phyloP scores from a whole-genome alignment of 2,329 filamentous ascomycete genomes.

The Diaporthe eres region DNA sequence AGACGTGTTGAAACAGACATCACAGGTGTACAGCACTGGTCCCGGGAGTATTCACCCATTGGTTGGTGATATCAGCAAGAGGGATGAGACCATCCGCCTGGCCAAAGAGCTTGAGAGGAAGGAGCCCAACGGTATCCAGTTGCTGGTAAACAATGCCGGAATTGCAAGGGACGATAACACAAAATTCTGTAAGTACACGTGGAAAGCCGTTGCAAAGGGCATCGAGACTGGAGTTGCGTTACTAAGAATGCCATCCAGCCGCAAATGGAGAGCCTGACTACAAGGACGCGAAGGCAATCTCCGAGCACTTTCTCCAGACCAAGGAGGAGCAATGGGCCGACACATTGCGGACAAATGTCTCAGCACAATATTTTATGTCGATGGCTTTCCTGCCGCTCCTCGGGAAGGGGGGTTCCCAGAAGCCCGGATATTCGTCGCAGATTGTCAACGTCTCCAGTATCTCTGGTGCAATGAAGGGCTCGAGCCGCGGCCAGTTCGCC shows the following conservation, averaged over 20 bases:
- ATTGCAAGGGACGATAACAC: conserved; percentile 67
- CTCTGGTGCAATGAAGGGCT: conserved; percentile 66
- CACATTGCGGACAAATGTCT: conserved; percentile 66
- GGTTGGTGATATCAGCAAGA: conserved; percentile 49
- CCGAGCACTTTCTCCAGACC: conserved; percentile 64
- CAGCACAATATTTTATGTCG: conserved; percentile 63
- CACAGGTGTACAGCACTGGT: conserved; percentile 34
- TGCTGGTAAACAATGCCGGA: conserved; percentile 66
- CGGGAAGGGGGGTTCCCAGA: conserved; percentile 58
- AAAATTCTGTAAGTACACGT: conserved; percentile 53
- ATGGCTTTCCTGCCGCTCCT: conserved; percentile 67
- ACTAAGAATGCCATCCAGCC: conserved; percentile 37
- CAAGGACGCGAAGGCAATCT: conserved; percentile 61
- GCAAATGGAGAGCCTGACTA: conserved; percentile 61
- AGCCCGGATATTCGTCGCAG: conserved; percentile 62
- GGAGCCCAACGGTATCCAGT: conserved; percentile 65
- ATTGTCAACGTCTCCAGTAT: conserved; percentile 67
- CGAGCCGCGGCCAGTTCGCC: conserved; percentile 64
- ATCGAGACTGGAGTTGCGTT: not conserved
- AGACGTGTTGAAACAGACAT: conserved; percentile 31
- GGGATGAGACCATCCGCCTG: conserved; percentile 61
- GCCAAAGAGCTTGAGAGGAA: conserved; percentile 65
- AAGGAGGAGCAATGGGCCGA: conserved; percentile 61
- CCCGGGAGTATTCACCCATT: conserved; percentile 3
- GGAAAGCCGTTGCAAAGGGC: too few species aligned